Percentiles rank a stretch among this genome's conserved stretches.
These are phyloP conservation scores for Poterioochromonas sp. DNA, from an alignment of 352 stramenopile genomes.

Conservation along the genomic window DNA sequence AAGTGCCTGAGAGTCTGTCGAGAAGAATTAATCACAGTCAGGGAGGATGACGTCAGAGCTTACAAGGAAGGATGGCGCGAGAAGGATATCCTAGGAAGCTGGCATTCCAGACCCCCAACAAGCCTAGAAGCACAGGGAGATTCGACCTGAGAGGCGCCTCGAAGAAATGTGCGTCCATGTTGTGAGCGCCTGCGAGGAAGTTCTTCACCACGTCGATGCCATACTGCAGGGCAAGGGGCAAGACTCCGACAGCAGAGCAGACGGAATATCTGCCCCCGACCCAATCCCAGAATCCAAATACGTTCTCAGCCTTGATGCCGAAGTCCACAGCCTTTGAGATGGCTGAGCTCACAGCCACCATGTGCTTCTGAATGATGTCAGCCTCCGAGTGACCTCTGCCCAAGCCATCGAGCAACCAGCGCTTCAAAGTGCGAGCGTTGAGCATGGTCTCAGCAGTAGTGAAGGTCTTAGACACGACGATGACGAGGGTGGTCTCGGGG, in stretches of 20 bases:
- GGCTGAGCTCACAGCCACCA: slow-evolving; percentile 64
- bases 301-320: slow-evolving; percentile 84
- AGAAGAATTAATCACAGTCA: slow-evolving; percentile 37
- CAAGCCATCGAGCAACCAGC: slow-evolving; percentile 82
- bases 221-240: slow-evolving; percentile 91
- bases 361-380: slow-evolving; percentile 69
- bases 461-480: slow-evolving; percentile 97
- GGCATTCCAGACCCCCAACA: slow-evolving; percentile 95
- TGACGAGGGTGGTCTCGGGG: slow-evolving; percentile 85
- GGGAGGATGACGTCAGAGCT: slow-evolving; percentile 43
- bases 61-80: slow-evolving; percentile 68
- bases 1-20: slow-evolving; percentile 76
- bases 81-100: slow-evolving; percentile 89
- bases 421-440: slow-evolving; percentile 86
- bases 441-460: slow-evolving; percentile 98
- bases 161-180: slow-evolving; percentile 95
- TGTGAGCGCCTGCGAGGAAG: slow-evolving; percentile 88
- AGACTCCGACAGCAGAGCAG: slow-evolving; percentile 87
- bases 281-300: slow-evolving; percentile 99
- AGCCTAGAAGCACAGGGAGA: slow-evolving; percentile 89
- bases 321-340: slow-evolving; percentile 72
- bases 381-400: slow-evolving; percentile 54
- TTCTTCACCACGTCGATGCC: slow-evolving; percentile 73
- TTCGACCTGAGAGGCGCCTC: slow-evolving; percentile 78
- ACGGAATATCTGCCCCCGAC: slow-evolving; percentile 94